These are phyloP conservation scores for Arthrobotrys sphaeroides DNA, from an alignment of 2,329 filamentous ascomycete genomes.

Conservation along the genomic window DNA sequence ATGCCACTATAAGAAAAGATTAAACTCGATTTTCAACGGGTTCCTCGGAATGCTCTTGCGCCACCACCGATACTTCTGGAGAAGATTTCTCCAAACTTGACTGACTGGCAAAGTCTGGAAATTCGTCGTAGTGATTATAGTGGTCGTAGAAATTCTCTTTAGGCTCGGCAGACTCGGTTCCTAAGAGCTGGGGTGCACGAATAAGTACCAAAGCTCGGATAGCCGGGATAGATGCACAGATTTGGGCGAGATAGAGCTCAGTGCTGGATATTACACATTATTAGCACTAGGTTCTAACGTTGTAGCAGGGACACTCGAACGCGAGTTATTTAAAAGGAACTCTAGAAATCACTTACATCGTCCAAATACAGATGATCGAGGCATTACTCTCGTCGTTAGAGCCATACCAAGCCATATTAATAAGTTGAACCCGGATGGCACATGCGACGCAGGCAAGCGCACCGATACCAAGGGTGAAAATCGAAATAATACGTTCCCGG, in stretches of 20 bases:
- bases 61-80: constrained; percentile 12
- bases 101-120: constrained; percentile 24
- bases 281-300: background rate
- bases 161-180: constrained; percentile 4
- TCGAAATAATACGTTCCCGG: constrained; percentile 23
- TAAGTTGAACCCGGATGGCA: constrained; percentile 22
- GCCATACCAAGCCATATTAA: constrained; percentile 34
- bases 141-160: constrained; percentile 15
- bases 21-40: constrained; percentile 5
- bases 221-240: constrained; percentile 29
- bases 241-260: constrained; percentile 30
- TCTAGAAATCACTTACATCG: constrained; percentile 4
- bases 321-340: no score
- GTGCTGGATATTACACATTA: background rate
- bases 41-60: background rate
- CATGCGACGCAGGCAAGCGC: constrained; percentile 36
- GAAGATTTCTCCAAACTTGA: constrained; percentile 16
- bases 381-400: constrained; percentile 23
- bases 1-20: no score
- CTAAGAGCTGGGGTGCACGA: constrained; percentile 15
- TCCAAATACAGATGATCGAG: constrained; percentile 35
- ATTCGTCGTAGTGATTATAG: constrained; percentile 29
- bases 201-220: constrained; percentile 34
- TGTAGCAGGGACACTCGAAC: no score
- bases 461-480: constrained; percentile 33